These are phyloP conservation scores for Cenchrus fungigraminus DNA, from an alignment of 176 grass and related monocot species.

Conservation along the genomic window DNA sequence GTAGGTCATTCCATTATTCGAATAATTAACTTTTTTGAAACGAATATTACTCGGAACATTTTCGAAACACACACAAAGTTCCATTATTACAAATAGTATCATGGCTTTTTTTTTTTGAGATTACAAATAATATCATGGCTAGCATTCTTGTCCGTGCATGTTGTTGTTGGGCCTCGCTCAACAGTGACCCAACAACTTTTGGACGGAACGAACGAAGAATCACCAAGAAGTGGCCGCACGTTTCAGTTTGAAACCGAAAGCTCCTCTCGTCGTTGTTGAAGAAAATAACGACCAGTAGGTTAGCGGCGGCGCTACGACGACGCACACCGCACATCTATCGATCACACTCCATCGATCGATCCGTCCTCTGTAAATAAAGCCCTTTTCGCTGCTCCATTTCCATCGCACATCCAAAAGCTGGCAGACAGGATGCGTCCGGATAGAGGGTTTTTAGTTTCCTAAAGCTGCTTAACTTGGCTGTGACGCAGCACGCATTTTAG, in stretches of 20 bases:
- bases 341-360: no score
- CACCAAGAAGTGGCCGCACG: not conserved
- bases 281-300: not conserved
- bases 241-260: constrained; percentile 20
- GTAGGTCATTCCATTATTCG: no score
- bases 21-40: no score
- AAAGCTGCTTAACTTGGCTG: constrained; percentile 48
- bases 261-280: not conserved
- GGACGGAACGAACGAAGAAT: not conserved
- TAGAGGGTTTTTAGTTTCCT: constrained; percentile 15
- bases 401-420: constrained; percentile 30
- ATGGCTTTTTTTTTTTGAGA: no score
- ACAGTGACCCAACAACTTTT: not conserved
- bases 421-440: constrained; percentile 21
- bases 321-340: not conserved
- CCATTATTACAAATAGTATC: no score
- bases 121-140: no score
- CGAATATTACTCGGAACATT: no score
- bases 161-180: not conserved
- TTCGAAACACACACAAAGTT: no score
- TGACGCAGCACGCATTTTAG: constrained; percentile 59
- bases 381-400: constrained; percentile 28
- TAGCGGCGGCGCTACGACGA: not conserved
- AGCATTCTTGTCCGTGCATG: no score
- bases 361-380: not conserved